phyloP scores from a whole-genome alignment of 1,284 basidiomycete genomes.

The Pterulicium gracile region DNA sequence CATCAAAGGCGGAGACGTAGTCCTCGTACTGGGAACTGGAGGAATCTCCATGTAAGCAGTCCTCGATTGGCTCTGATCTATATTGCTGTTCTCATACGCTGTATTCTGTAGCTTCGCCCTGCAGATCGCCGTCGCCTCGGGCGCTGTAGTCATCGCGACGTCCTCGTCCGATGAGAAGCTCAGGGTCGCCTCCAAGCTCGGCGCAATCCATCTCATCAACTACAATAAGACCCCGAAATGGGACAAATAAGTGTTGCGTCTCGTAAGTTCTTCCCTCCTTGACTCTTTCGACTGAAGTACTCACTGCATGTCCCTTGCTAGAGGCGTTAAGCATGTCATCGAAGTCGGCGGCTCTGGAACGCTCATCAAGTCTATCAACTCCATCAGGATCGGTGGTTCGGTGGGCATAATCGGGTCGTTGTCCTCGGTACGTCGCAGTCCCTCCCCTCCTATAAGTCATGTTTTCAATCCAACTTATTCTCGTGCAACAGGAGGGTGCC shows the following conservation, averaged over 20 bases:
- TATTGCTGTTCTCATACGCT: neutral
- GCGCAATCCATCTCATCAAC: conserved; percentile 32
- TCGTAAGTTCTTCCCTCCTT: conserved; percentile 3
- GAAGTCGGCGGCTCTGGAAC: conserved; percentile 33
- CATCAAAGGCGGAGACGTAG: too few species aligned
- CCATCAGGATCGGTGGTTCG: too few species aligned
- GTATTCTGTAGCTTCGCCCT: conserved; percentile 20
- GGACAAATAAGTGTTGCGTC: conserved; percentile 29
- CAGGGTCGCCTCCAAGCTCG: conserved; percentile 23
- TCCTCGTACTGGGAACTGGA: too few species aligned
- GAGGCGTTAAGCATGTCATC: conserved; percentile 28
- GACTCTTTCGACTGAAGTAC: neutral
- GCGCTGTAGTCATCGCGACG: conserved; percentile 37
- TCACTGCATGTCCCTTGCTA: conserved; percentile 12
- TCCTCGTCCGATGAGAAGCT: conserved; percentile 41
- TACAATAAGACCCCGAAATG: conserved; percentile 33
- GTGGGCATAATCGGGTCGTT: too few species aligned
- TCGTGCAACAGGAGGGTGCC: too few species aligned
- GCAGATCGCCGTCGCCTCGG: conserved; percentile 34
- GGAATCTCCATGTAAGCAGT: conserved; percentile 30
- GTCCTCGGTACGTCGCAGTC: too few species aligned
- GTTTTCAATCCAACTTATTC: too few species aligned
- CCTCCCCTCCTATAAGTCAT: too few species aligned
- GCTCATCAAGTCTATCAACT: too few species aligned
- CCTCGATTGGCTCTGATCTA: neutral